Percentiles rank a stretch among this genome's conserved stretches.
These are phyloP conservation scores for Fonsecaea erecta DNA, from an alignment of 2,329 filamentous ascomycete species.

Conservation along the genomic window DNA sequence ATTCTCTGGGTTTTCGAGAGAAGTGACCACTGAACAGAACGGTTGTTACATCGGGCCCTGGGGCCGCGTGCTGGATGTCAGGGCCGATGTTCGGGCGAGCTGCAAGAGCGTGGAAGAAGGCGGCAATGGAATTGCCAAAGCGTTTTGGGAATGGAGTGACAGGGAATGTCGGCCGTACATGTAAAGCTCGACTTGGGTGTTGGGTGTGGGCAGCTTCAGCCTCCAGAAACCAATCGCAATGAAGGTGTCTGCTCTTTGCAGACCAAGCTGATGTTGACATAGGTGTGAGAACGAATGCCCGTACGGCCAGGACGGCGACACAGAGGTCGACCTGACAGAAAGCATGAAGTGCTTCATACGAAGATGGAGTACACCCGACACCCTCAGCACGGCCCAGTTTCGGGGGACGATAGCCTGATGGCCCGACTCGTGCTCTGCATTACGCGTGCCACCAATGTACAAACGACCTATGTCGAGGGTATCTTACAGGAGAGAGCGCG, in stretches of 20 bases:
- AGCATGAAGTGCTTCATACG: background rate
- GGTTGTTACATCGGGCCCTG: constrained; percentile 53
- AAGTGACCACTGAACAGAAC: constrained; percentile 43
- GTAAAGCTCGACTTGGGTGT: background rate
- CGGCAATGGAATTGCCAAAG: constrained; percentile 5
- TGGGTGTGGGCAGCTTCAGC: background rate
- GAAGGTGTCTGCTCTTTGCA: background rate
- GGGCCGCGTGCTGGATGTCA: constrained; percentile 43
- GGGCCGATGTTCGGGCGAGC: background rate
- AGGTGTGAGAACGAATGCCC: background rate
- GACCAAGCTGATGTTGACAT: background rate
- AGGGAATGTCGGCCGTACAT: constrained; percentile 9
- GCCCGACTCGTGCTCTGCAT: background rate
- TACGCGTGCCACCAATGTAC: background rate
- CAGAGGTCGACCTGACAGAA: background rate
- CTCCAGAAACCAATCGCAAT: background rate
- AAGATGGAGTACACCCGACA: background rate
- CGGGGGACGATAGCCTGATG: background rate
- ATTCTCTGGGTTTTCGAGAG: constrained; percentile 52
- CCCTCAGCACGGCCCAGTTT: background rate
- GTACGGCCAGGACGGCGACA: background rate
- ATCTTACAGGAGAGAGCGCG: background rate
- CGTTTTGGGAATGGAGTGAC: constrained; percentile 14
- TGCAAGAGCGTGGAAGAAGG: constrained; percentile 2
- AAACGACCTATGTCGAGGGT: background rate